Evolutionary conservation across 176 grass and related monocot species (phyloP).

Genomic region (Triticum urartu): DNA sequence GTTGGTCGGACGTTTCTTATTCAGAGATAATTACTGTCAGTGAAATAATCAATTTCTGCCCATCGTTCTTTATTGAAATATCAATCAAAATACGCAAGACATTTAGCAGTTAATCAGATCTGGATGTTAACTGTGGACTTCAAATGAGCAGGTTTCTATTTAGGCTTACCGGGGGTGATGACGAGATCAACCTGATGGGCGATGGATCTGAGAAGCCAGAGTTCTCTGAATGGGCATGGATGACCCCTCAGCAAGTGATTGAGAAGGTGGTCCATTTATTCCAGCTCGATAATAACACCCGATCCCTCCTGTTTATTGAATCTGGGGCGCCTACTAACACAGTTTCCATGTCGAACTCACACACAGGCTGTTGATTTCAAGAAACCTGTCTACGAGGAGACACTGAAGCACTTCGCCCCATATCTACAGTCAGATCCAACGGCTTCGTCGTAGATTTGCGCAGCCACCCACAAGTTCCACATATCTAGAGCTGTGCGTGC

Average conservation of each 20-base stretch:
- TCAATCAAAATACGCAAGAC: no score
- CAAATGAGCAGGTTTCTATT: conserved; percentile 72
- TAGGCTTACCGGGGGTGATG: conserved; percentile 77
- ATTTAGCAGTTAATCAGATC: not conserved
- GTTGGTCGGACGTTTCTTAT: no score
- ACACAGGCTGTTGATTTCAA: conserved; percentile 83
- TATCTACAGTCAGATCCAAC: conserved; percentile 61
- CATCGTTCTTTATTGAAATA: not conserved
- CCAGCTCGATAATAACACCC: not conserved
- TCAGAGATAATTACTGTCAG: not conserved
- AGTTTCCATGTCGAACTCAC: not conserved
- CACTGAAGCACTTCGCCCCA: conserved; percentile 59
- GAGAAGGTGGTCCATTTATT: conserved; percentile 57
- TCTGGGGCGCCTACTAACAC: conserved; percentile 14
- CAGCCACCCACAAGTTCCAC: not conserved
- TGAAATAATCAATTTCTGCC: not conserved
- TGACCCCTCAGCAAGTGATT: conserved; percentile 80
- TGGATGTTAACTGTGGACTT: not conserved
- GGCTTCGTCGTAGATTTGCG: conserved; percentile 20
- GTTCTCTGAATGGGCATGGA: conserved; percentile 82
- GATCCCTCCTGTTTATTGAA: not conserved
- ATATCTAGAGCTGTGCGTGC: not conserved
- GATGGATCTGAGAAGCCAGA: conserved; percentile 94
- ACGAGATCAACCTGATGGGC: conserved; percentile 79
- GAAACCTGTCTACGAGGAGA: conserved; percentile 88